phyloP scores from a whole-genome alignment of 1,139 yeast species.

The Saccharomyces hybrid region DNA sequence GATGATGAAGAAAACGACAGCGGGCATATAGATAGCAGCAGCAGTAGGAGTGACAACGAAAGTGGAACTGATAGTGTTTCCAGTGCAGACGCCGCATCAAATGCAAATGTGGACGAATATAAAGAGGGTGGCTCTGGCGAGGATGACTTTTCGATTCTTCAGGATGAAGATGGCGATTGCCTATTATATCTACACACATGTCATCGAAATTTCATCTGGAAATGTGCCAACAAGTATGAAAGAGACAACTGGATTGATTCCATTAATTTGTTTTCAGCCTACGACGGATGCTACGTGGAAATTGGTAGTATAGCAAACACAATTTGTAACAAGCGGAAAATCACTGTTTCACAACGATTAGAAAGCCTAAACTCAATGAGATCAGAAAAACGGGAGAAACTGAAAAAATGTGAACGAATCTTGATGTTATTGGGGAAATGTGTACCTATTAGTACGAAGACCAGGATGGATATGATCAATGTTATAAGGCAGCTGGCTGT shows the following conservation, averaged over 20 bases:
- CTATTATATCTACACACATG: conserved; percentile 27
- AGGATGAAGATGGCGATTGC: conserved; percentile 8
- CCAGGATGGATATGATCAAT: conserved; percentile 41
- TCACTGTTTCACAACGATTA: conserved; percentile 26
- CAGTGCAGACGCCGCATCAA: neutral
- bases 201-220: conserved; percentile 30
- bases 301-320: conserved; percentile 22
- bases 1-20: neutral
- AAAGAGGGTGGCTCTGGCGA: neutral
- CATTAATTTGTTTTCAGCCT: conserved; percentile 49
- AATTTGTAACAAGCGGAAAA: conserved; percentile 23
- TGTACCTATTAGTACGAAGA: conserved; percentile 47
- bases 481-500: conserved; percentile 43
- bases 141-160: neutral
- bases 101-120: neutral
- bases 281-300: conserved; percentile 36
- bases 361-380: conserved; percentile 32
- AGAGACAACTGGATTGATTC: conserved; percentile 48
- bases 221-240: conserved; percentile 33
- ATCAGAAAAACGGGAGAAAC: conserved; percentile 31
- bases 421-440: conserved; percentile 38
- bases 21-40: neutral
- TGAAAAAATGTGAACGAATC: conserved; percentile 35
- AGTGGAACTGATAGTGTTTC: neutral
- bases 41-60: neutral